Evolutionary conservation across 2,329 filamentous ascomycete genomes (phyloP).

Genomic region (Penicillium polonicum): DNA sequence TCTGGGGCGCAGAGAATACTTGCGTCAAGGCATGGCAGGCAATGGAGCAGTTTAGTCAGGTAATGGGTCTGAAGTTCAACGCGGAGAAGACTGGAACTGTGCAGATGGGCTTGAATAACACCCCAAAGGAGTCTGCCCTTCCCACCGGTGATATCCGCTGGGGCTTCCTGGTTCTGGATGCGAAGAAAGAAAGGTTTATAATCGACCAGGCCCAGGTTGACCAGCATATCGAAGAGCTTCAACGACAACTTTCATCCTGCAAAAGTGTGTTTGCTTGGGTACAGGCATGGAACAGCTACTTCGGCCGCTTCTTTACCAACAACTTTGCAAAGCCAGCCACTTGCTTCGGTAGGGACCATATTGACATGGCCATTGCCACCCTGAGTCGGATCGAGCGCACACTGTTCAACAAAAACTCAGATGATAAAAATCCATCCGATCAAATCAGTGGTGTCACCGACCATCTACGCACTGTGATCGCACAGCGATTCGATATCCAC

Average conservation of each 20-base stretch:
- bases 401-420: conserved; percentile 45
- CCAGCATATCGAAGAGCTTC: conserved; percentile 59
- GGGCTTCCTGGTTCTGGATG: conserved; percentile 60
- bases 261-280: conserved; percentile 60
- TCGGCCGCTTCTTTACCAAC: conserved; percentile 56
- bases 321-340: conserved; percentile 58
- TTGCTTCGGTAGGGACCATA: conserved; percentile 56
- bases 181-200: conserved; percentile 54
- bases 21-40: conserved; percentile 61
- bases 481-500: conserved; percentile 51
- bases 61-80: conserved; percentile 61
- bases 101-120: conserved; percentile 33
- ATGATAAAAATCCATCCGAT: not conserved
- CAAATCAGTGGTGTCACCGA: conserved; percentile 49
- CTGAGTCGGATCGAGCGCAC: conserved; percentile 53
- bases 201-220: conserved; percentile 62
- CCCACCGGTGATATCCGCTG: conserved; percentile 57
- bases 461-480: conserved; percentile 56
- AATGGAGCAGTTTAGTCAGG: conserved; percentile 54
- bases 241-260: conserved; percentile 56
- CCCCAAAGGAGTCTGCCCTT: conserved; percentile 30
- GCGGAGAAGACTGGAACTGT: conserved; percentile 57
- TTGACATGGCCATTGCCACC: conserved; percentile 55
- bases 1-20: conserved; percentile 58
- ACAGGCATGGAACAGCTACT: conserved; percentile 61